Evolutionary conservation across 148 eudicot species (phyloP).

Genomic region (Beta vulgaris): DNA sequence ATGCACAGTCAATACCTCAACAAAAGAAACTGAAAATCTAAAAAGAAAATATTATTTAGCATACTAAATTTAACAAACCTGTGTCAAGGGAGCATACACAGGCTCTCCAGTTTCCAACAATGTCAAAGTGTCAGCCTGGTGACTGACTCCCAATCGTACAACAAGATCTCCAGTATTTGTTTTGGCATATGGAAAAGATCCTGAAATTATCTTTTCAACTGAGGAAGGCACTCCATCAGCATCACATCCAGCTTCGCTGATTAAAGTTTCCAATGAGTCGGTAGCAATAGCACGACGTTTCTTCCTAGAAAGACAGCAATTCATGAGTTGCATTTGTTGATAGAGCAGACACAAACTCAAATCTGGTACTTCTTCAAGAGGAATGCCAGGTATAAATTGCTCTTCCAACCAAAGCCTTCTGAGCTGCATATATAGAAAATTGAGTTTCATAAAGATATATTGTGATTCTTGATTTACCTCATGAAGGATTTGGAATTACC

Average conservation of each 20-base stretch:
- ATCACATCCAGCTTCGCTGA: constrained; percentile 43
- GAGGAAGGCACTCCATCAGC: constrained; percentile 45
- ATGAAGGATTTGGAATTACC: not conserved
- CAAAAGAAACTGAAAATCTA: not conserved
- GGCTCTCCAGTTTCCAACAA: constrained; percentile 94
- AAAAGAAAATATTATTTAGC: constrained; percentile 11
- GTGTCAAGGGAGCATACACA: constrained; percentile 72
- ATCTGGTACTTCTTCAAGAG: constrained; percentile 70
- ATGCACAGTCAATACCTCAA: constrained; percentile 13
- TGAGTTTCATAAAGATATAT: constrained; percentile 7
- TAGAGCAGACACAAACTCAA: constrained; percentile 76
- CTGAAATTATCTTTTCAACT: constrained; percentile 33
- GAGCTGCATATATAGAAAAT: constrained; percentile 48
- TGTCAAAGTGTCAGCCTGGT: constrained; percentile 45
- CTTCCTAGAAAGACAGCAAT: constrained; percentile 91
- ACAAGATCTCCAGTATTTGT: constrained; percentile 62
- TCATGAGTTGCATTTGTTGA: constrained; percentile 93
- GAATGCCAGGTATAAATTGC: constrained; percentile 84
- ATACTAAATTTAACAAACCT: constrained; percentile 48
- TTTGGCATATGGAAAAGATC: constrained; percentile 56
- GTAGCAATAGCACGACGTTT: constrained; percentile 57
- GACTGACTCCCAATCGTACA: constrained; percentile 73
- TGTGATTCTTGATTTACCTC: not conserved
- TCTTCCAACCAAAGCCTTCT: constrained; percentile 89
- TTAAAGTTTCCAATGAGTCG: constrained; percentile 57